Conservation (phyloP, 495 filamentous ascomycete genomes). For the Tuber magnatum region DNA sequence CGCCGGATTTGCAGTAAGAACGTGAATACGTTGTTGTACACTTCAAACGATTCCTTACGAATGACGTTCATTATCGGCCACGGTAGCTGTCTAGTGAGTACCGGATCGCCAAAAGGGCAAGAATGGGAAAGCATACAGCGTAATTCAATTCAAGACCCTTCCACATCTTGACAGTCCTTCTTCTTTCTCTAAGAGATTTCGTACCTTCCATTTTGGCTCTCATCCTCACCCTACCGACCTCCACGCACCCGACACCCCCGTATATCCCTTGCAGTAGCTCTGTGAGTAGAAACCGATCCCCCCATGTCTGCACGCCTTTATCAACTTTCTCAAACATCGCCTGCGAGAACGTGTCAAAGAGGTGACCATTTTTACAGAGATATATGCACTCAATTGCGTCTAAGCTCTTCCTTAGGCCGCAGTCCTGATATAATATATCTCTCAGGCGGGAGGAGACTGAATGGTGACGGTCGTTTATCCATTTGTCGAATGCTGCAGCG, state of each 20-base stretch:
- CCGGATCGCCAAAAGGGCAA: constrained; percentile 49
- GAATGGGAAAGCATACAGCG: constrained; percentile 11
- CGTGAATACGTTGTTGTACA: constrained; percentile 63
- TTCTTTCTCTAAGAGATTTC: constrained; percentile 21
- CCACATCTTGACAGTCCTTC: constrained; percentile 43
- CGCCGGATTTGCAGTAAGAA: constrained; percentile 72
- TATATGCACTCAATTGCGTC: constrained; percentile 65
- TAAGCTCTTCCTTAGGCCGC: constrained; percentile 59
- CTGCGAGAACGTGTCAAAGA: constrained; percentile 55
- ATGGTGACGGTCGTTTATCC: constrained; percentile 66
- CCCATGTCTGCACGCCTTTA: constrained; percentile 59
- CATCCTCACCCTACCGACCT: constrained; percentile 54
- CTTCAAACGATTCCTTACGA: constrained; percentile 51
- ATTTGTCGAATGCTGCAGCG: constrained; percentile 56
- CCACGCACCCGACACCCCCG: constrained; percentile 47
- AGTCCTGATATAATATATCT: constrained; percentile 58
- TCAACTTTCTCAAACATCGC: constrained; percentile 75
- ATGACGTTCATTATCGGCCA: constrained; percentile 87
- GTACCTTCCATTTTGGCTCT: constrained; percentile 14
- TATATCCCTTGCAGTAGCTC: constrained; percentile 69
- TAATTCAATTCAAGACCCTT: constrained; percentile 38
- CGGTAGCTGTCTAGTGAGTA: constrained; percentile 58
- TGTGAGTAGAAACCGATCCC: constrained; percentile 73
- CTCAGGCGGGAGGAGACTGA: constrained; percentile 59
- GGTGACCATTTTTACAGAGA: constrained; percentile 62